A percentile compares a stretch with the other conserved stretches of the same genome.
Evolutionary conservation across 495 filamentous ascomycete species (phyloP).

Genomic region (Podospora appendiculata): DNA sequence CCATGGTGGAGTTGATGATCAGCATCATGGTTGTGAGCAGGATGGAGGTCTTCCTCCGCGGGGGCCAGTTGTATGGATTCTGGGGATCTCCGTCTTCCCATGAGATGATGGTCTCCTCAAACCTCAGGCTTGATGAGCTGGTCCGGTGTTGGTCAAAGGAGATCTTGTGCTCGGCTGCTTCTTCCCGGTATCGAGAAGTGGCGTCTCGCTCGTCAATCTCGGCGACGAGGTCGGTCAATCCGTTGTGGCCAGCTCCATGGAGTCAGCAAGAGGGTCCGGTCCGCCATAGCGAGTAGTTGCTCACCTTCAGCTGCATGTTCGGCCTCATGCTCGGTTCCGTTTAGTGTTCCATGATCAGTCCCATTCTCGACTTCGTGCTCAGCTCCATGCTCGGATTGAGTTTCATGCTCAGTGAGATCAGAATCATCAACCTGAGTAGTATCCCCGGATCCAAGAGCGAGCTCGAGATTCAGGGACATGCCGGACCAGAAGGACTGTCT

Average conservation of each 20-base stretch:
- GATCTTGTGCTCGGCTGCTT: conserved; percentile 24
- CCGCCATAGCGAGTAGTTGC: no score
- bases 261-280: no score
- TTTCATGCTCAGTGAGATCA: no score
- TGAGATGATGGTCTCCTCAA: conserved; percentile 32
- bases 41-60: conserved; percentile 50
- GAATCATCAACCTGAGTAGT: no score
- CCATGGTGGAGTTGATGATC: conserved; percentile 70
- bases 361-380: no score
- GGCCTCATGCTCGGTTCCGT: no score
- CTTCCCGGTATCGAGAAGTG: conserved; percentile 24
- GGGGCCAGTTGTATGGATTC: conserved; percentile 51
- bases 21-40: conserved; percentile 50
- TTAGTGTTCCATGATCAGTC: no score
- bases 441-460: no score
- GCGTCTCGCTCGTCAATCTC: conserved; percentile 30
- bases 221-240: conserved; percentile 15
- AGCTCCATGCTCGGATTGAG: no score
- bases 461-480: no score
- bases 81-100: conserved; percentile 43
- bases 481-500: no score
- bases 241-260: not conserved
- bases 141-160: not conserved
- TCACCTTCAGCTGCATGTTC: no score
- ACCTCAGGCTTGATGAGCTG: conserved; percentile 8